Evolutionary conservation across 129 eudicot species (phyloP), one percentile per base, ranked within the genome.

Genomic region (Solidago caesia): DNA sequence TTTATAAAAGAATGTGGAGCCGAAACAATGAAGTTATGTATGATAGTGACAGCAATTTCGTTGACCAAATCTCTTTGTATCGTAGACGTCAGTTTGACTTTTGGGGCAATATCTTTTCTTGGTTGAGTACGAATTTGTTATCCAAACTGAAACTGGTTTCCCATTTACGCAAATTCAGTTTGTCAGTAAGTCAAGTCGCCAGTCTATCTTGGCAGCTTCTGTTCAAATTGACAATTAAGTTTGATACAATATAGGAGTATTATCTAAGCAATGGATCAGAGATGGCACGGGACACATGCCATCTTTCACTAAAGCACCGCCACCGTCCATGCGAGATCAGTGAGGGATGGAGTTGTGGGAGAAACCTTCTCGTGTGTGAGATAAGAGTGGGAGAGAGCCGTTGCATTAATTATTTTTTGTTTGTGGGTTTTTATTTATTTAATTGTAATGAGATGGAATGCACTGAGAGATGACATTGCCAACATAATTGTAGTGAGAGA

Each of bases 11-110:
- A 48, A 6, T 43, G 64, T 75, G 25, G 70, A 29, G 46, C 15
- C 21, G 6, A 12, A 64, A 67, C 4, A 57, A 44, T 8, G 41
- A 8, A 25, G 29, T 73, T 33, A 13, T 26, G 0, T 39, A 16
- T 56, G 21, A 46, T 57, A 57, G 55, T 16, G 44, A 25, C 49
- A 11, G 53, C 64, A 33, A 39, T 39, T 52, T 45, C 11, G 44
- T 64, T 75, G 26, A 72, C 13, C 14, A 26, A 66, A 39, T 72
- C 79, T 79, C 64, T 66, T 66, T 56, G 49, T 79, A 74, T 74
- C 57, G 79, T 79, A 43, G 61, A 46, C 39, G 68, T 56, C 64
- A 64, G 70, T 46, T 73, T 67, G 79, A 79, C 79, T 66, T 71
- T 63, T 66, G 62, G 68, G 58, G 5, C 55, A 42, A 66, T 66